Evolutionary conservation across 2,329 filamentous ascomycete genomes (phyloP).

Genomic region (Sporothrix protearum): DNA sequence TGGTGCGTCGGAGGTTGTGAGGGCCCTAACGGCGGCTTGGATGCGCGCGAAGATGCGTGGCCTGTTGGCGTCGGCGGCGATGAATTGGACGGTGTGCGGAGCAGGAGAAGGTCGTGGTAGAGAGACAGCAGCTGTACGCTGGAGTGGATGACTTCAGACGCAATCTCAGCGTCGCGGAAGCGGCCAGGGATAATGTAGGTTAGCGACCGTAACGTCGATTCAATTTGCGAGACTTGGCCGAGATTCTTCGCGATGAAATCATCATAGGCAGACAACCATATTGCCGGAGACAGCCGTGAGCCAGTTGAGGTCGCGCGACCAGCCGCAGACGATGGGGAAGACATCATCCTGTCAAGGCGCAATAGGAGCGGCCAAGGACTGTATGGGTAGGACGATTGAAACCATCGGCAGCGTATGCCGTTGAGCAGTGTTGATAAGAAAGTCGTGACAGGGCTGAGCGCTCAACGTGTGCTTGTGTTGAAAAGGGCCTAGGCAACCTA

Average conservation of each 20-base stretch:
- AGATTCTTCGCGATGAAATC: slow-evolving; percentile 95
- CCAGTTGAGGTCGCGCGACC: neutral
- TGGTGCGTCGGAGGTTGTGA: slow-evolving; percentile 40
- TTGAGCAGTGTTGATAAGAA: neutral
- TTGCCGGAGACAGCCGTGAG: slow-evolving; percentile 48
- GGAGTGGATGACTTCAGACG: slow-evolving; percentile 87
- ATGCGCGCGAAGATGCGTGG: slow-evolving; percentile 40
- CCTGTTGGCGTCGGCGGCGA: neutral
- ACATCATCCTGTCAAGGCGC: slow-evolving; percentile 3
- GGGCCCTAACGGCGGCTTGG: slow-evolving; percentile 38
- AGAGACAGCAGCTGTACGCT: slow-evolving; percentile 84
- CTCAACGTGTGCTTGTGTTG: neutral
- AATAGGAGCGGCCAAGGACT: neutral
- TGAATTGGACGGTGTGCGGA: slow-evolving; percentile 39
- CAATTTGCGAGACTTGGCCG: slow-evolving; percentile 89
- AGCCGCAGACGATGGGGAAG: neutral
- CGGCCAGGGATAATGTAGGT: slow-evolving; percentile 95
- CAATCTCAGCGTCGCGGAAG: slow-evolving; percentile 88
- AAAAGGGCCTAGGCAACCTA: neutral
- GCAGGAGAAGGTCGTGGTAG: slow-evolving; percentile 86
- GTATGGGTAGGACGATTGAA: no score
- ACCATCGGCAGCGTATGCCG: neutral
- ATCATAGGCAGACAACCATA: slow-evolving; percentile 69
- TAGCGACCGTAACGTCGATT: slow-evolving; percentile 84
- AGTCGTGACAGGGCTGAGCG: neutral